Evolutionary conservation across 2,329 filamentous ascomycete genomes (phyloP).

Genomic region (Exophiala spinifera): DNA sequence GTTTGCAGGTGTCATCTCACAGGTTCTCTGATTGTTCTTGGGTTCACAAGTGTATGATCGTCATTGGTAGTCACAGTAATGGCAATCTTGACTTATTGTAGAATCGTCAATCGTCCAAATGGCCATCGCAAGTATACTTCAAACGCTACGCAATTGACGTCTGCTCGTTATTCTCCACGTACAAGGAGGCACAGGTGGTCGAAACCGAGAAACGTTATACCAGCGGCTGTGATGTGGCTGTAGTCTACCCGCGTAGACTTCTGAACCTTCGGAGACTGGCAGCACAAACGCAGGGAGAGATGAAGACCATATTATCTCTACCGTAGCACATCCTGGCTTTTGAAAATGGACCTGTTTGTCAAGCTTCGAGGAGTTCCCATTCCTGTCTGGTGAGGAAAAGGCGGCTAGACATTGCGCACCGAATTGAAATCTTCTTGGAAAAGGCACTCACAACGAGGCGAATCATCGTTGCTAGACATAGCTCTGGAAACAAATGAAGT

Average conservation of each 20-base stretch:
- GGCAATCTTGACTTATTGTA: no score
- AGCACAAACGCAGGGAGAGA: neutral
- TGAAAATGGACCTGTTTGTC: slow-evolving; percentile 76
- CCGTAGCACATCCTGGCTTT: slow-evolving; percentile 39
- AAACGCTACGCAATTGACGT: no score
- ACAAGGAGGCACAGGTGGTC: slow-evolving; percentile 54
- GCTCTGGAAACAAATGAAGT: slow-evolving; percentile 32
- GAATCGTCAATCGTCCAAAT: no score
- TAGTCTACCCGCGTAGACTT: slow-evolving; percentile 39
- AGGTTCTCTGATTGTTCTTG: no score
- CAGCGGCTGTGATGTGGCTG: slow-evolving; percentile 44
- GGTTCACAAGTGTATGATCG: no score
- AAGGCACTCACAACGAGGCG: slow-evolving; percentile 70
- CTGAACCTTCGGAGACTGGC: slow-evolving; percentile 32
- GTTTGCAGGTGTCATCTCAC: no score
- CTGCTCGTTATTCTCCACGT: slow-evolving; percentile 50
- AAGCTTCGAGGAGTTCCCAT: slow-evolving; percentile 70
- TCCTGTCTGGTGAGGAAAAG: slow-evolving; percentile 72
- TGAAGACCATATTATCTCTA: slow-evolving; percentile 36
- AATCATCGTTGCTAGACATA: slow-evolving; percentile 61
- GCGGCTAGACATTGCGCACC: slow-evolving; percentile 68
- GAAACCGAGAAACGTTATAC: slow-evolving; percentile 56
- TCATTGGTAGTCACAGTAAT: no score
- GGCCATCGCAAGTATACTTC: no score
- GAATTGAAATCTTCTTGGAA: slow-evolving; percentile 67